Base-by-base conservation (phyloP, 106 monocot genomes). In the Hemerocallis citrina region DNA sequence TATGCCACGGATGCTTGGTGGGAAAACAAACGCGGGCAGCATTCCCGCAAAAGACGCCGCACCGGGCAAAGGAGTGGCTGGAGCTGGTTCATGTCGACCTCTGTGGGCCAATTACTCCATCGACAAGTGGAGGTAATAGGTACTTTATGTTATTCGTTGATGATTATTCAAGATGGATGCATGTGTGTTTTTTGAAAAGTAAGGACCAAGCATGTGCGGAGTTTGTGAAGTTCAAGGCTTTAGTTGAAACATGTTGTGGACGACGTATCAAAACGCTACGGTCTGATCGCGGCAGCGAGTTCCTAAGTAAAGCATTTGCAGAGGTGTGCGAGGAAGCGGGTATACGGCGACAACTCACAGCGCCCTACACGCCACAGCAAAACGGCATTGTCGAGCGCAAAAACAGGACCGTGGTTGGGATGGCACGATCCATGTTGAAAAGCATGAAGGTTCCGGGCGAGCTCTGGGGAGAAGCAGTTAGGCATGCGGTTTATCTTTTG, bases 391-490 rank as follows among this genome's bases (percentile, higher is more conserved):
- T 42, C 39, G 67, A 67, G 20, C 23, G 36, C 6, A 40, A 29
- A n/a, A 71, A 71, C 33, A 33, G n/a, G 20, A 64, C 57, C 4
- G 42, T 72, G 30, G 57, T 68, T 40, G 15, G 10, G 9, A 25
- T 65, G 31, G 41, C 6, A 8, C 14, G 46, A 6, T 44, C 38
- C 19, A 20, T 64, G 5, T 35, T 72, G 14, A 72, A 72, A 21
- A 32, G 34, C 37, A 42, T 42, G 67, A 34, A 68, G 15, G 43
- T 68, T 10, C 67, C 56, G 5, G 29, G 41, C 16, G 30, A 14
- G 13, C 48, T 73, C 21, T 73, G 72, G 72, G 72, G 57, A 14
- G 72, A 73, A 32, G 72, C 3, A 0, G 44, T 73, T 20, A 5
- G 41, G 23, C 41, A 20, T 23, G 17, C 57, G 8, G 45, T 46